A percentile compares a stretch with the other conserved stretches of the same genome.
Evolutionary conservation across 192 early-diverging fungal species (phyloP).

Genomic region (Podila epicladia): DNA sequence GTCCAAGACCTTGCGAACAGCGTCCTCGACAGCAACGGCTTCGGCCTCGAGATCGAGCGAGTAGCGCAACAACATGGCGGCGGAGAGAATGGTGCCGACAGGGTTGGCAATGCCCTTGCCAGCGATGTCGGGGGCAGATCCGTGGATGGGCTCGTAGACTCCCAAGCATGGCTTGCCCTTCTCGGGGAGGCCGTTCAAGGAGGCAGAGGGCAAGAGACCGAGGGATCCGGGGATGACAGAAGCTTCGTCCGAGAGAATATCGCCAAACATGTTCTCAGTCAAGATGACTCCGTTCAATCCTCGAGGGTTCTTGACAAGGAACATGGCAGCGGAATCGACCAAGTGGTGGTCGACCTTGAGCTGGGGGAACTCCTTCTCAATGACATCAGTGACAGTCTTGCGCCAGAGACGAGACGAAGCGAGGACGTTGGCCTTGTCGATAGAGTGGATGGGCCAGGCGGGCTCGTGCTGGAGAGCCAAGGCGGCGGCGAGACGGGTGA

Average conservation of each 20-base stretch:
- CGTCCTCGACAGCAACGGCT: constrained; percentile 91
- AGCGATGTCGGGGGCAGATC: constrained; percentile 98
- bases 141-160: constrained; percentile 99
- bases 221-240: constrained; percentile 95
- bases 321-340: constrained; percentile 98
- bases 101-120: constrained; percentile 98
- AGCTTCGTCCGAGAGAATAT: constrained; percentile 96
- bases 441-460: constrained; percentile 89
- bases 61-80: constrained; percentile 94
- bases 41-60: constrained; percentile 91
- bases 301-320: constrained; percentile 91
- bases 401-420: constrained; percentile 99
- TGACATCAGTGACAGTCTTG: constrained; percentile 88
- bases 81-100: constrained; percentile 96
- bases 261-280: constrained; percentile 99
- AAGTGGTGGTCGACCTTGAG: constrained; percentile 91
- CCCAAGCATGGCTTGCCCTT: constrained; percentile 77
- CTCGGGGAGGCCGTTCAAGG: constrained; percentile 87
- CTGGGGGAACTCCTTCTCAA: constrained; percentile 89
- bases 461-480: constrained; percentile 84
- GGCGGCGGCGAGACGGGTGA: constrained; percentile 93
- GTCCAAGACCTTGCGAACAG: constrained; percentile 93
- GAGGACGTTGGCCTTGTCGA: constrained; percentile 99
- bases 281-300: constrained; percentile 94
- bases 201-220: constrained; percentile 93